Conservation (phyloP, 352 stramenopile genomes). For the Pythium phragmitis region DNA sequence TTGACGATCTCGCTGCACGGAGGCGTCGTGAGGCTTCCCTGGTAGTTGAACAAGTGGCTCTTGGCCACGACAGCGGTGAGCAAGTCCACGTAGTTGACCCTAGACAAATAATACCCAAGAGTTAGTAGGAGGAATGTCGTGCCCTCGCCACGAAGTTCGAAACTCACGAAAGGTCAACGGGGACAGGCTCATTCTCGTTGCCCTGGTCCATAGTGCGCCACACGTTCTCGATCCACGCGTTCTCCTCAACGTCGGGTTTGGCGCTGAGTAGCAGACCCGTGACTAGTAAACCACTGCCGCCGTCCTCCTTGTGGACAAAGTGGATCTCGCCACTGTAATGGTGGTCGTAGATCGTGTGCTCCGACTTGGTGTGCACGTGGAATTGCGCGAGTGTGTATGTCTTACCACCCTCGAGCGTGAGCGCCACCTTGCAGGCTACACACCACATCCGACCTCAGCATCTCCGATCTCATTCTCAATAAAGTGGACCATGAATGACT, state of each 20-base stretch:
- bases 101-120: conserved; percentile 8
- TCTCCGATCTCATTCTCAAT: not conserved
- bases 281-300: conserved; percentile 38
- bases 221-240: conserved; percentile 48
- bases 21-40: conserved; percentile 56
- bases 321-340: conserved; percentile 51
- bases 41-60: conserved; percentile 67
- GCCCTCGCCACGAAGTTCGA: not conserved
- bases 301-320: conserved; percentile 52
- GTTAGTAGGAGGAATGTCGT: not conserved
- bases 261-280: conserved; percentile 48
- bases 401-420: conserved; percentile 41
- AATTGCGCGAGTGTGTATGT: conserved; percentile 62
- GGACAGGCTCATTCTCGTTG: conserved; percentile 20
- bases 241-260: conserved; percentile 32
- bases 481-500: not conserved
- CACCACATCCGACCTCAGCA: conserved; percentile 1
- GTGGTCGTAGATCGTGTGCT: conserved; percentile 57
- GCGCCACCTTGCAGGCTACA: conserved; percentile 50
- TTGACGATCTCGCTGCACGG: conserved; percentile 56
- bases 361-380: conserved; percentile 54
- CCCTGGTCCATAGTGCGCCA: conserved; percentile 41
- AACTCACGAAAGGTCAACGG: conserved; percentile 40
- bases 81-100: conserved; percentile 58
- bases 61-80: conserved; percentile 46